Base-by-base conservation (phyloP, 176 grass and related monocot genomes). In the Dactylis glomerata region DNA sequence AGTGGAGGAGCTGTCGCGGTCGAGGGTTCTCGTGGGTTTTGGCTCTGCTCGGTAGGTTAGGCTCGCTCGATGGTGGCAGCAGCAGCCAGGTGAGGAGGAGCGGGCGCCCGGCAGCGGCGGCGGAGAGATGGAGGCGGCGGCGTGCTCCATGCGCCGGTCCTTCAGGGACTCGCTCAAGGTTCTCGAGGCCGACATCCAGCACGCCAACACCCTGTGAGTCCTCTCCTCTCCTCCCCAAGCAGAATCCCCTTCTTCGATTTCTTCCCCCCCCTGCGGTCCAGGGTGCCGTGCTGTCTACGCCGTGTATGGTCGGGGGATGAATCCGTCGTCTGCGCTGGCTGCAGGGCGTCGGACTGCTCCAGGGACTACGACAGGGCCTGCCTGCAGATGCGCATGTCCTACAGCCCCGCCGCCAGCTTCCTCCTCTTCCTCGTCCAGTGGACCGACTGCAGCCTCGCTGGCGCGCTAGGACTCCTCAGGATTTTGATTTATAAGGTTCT, bases 141-240 rank as follows among this genome's bases (percentile, higher is more conserved):
- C 91, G 69, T 86, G 65, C 88, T 84, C 95, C 86, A 38, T 81
- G 87, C 91, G 95, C 69, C 93, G 90, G 87, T 93, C 95, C 38
- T 98, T 98, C 95, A 98, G 91, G 89, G 95, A 97, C 78, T 97
- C 95, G 76, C 95, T 97, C 87, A 97, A 98, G 89, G 75, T 92
- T 38, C 92, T 98, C 76, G 85, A 98, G 92, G 95, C 95, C 3
- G 95, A 93, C 87, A 98, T 98, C 87, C 95, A 95, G 85, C 95
- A 98, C 69, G 92, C 95, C 71, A 98, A 98, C 82, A 90, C 89
- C 36, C 80, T 95, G 95, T 98, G 57, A 93, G 92, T 81, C 4
- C 22, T 4, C 6, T 49, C 0, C n/a, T n/a, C 45, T 1, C 14
- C 8, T 0, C 41, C 9, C 19, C 9, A 10, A 5, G 3, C 0